A percentile compares a stretch with the other conserved stretches of the same genome.
Conservation (phyloP, 2,329 filamentous ascomycete species). For the Lachnellula occidentalis region DNA sequence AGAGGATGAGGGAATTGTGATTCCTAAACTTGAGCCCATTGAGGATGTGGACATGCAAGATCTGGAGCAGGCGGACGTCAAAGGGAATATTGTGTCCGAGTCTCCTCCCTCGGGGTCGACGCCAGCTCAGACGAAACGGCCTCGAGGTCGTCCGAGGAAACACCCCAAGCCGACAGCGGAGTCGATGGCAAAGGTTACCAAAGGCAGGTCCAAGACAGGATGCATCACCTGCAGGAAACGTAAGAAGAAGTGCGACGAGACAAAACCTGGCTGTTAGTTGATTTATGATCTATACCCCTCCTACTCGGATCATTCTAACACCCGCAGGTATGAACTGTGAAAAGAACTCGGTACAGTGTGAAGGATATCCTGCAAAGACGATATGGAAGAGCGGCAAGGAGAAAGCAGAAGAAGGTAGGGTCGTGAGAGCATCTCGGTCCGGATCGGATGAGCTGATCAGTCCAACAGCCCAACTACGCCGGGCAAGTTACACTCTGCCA, state of each 20-base stretch:
- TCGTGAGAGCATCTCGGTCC: slow-evolving; percentile 15
- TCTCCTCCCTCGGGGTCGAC: slow-evolving; percentile 13
- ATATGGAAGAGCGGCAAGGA: slow-evolving; percentile 84
- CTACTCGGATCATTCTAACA: slow-evolving; percentile 15
- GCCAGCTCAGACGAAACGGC: slow-evolving; percentile 45
- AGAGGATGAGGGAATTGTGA: slow-evolving; percentile 32
- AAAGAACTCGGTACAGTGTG: slow-evolving; percentile 88
- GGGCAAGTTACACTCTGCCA: slow-evolving; percentile 40
- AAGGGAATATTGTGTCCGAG: slow-evolving; percentile 23
- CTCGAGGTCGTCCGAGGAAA: slow-evolving; percentile 77
- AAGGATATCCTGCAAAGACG: slow-evolving; percentile 82
- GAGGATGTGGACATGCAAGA: slow-evolving; percentile 49
- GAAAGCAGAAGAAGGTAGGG: slow-evolving; percentile 58
- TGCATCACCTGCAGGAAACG: slow-evolving; percentile 62
- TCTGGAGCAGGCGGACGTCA: slow-evolving; percentile 42
- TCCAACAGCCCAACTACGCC: slow-evolving; percentile 43
- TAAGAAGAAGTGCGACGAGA: slow-evolving; percentile 70
- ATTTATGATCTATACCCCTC: slow-evolving; percentile 10
- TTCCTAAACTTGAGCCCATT: slow-evolving; percentile 52
- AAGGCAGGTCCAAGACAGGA: slow-evolving; percentile 67
- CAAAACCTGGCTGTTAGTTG: slow-evolving; percentile 59
- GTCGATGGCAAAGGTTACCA: slow-evolving; percentile 64
- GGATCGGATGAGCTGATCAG: slow-evolving; percentile 24
- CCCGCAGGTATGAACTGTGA: slow-evolving; percentile 73
- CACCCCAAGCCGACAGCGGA: slow-evolving; percentile 54